Base-by-base conservation (phyloP, 1,284 basidiomycete species). In the Naganishia liquefaciens region DNA sequence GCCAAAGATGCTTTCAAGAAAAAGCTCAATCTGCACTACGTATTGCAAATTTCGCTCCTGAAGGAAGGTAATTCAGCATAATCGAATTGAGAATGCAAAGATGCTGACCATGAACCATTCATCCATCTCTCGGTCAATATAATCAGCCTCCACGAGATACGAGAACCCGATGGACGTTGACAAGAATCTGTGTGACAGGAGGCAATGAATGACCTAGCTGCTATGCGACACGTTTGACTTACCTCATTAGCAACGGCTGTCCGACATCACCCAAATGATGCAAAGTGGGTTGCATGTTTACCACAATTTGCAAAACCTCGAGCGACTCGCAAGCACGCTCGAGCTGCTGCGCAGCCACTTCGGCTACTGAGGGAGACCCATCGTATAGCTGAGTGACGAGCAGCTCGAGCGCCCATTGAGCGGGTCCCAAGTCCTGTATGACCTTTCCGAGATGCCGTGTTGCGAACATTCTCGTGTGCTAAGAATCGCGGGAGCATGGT, bases 351-450 rank as follows among this genome's bases (percentile, higher is more conserved):
- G 95, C 90, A 1, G 95, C 93, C 66, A 90, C 83, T 77, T 93
- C 88, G 71, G 91, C 90, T 5, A 99, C 93, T 73, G 93, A 91
- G 25, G 87, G 83, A 0, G 88, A 85, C 2, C 92, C 89, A 74
- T 99, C 96, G 76, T 98, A 98, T 21, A 99, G 81, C 77, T 99
- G 96, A 0, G 93, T 97, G 27, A 99, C 82, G 27, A 99, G 85
- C 4, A 99, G 84, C 13, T 89, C 86, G 37, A 96, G 81, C 21
- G 87, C 91, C 93, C 93, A 97, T 4, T 88, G 84, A 40, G 81
- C 82, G 67, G 90, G 87, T n/a, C 75, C 72, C 0, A 71, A 61
- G 9, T 76, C 74, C 33, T 75, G 72, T 6, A 80, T 70, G 40
- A 95, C 81, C 33, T 86, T 82, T n/a, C 91, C 92, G 1, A 99